phyloP scores from a whole-genome alignment of 441 rosid species.

The Theobroma grandiflorum region DNA sequence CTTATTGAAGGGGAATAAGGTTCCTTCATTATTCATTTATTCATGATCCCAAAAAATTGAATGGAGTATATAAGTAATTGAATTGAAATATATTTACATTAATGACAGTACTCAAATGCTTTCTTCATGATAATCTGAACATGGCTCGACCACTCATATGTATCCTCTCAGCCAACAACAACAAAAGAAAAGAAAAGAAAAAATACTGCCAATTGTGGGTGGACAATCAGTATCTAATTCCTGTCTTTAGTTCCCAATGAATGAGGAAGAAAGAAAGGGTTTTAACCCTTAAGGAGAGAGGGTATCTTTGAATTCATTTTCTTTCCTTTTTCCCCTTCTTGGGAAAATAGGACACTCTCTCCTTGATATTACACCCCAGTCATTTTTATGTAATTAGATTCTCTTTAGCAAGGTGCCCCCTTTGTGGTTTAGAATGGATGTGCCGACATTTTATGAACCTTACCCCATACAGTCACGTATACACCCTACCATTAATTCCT shows the following conservation, averaged over 20 bases:
- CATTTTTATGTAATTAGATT: constrained; percentile 2
- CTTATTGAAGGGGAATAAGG: constrained; percentile 49
- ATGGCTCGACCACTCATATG: neutral
- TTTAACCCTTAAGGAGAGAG: constrained; percentile 2
- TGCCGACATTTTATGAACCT: neutral
- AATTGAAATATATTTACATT: neutral
- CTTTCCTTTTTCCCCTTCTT: neutral
- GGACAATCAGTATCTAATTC: constrained; percentile 47
- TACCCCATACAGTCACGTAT: neutral
- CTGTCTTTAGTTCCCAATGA: constrained; percentile 35
- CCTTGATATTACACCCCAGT: neutral
- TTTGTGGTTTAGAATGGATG: neutral
- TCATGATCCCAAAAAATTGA: constrained; percentile 1
- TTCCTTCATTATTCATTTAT: constrained; percentile 36
- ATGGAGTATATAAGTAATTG: neutral
- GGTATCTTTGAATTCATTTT: constrained; percentile 17
- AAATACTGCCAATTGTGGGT: constrained; percentile 28
- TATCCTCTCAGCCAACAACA: neutral
- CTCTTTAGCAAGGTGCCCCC: neutral
- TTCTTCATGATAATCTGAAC: constrained; percentile 18
- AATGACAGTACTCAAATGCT: constrained; percentile 28
- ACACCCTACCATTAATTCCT: neutral
- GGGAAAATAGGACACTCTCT: neutral
- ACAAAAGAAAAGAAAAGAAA: neutral
- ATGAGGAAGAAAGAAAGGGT: constrained; percentile 38